Evolutionary conservation across 2,329 filamentous ascomycete genomes (phyloP), one percentile per base, ranked within the genome.

Genomic region (Fusarium sp.): DNA sequence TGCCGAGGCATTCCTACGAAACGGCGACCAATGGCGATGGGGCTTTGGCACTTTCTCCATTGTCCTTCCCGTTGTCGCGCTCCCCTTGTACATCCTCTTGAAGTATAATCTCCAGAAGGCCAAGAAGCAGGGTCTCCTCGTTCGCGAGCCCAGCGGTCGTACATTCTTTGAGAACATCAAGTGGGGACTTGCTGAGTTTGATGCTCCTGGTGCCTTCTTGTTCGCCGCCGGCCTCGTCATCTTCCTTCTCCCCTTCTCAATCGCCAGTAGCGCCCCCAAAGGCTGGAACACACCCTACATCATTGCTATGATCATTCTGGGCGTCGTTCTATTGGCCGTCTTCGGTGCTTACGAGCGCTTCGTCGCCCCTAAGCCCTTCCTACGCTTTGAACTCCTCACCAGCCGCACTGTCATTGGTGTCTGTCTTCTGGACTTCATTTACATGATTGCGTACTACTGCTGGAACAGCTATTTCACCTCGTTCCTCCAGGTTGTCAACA

Each of bases 11-110:
- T 74, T 74, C 55, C 66, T 72, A 33, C 52, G 48, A 15, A 62
- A 72, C 23, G 59, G 51, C 9, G 62, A 58, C n/a, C 61, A 64
- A 25, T 73, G 72, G 71, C 56, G 69, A 47, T 73, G 72, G 71
- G 72, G 71, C 25, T 91, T 88, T 71, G 90, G 88, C 40, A 83
- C 84, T 63, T 92, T 90, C 77, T 82, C 86, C 45, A 88, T 92
- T 67, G 83, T 91, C 64, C 80, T 88, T 9, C 89, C 89, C 2
- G 78, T 86, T 23, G 83, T 89, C 41, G 85, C 85, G 35, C 60
- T 87, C 17, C 90, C 90, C 0, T 80, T 91, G 42, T 85, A 86
- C 35, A 70, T 81, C 20, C 77, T 90, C 10, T 78, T 90, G 67
- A 79, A 84, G 55, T 76, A 81, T 71, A 87, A 89, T 72, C 83